Base-by-base conservation (phyloP, 106 monocot genomes). In the Dactylorhiza incarnata region DNA sequence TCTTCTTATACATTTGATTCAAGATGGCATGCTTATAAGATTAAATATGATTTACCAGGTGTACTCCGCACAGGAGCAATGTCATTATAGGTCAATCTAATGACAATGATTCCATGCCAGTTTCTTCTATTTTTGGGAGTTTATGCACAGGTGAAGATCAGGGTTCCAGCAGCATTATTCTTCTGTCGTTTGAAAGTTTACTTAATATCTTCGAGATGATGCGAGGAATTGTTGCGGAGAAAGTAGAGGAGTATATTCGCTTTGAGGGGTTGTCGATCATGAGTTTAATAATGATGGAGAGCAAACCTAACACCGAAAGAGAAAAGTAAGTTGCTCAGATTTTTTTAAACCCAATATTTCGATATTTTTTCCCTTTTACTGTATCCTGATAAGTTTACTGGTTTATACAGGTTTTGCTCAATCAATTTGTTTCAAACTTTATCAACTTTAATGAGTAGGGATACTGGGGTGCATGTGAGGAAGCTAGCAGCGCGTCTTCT, bases 21-120 rank as follows among this genome's bases (percentile, higher is more conserved):
- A 75, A 26, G 45, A 78, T 73, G 53, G 24, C 79, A 74, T 78
- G 83, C 93, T 84, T 90, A 88, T 88, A 75, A 76, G 84, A 78
- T 82, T 81, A 74, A 81, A 86, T 90, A 77, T 88, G 88, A 88
- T 91, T 86, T 83, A 83, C 79, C 77, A 86, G 88, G 91, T 86
- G 83, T 88, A 78, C 81, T 84, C 75, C 81, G 74, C 75, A 82
- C 91, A 91, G 91, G 91, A 84, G 81, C 17, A 87, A 88, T 81
- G 75, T 91, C 70, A 19, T 80, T 45, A 17, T 80, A 26, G 80
- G 78, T 62, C 83, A 78, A 58, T 82, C 75, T 72, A 51, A 45
- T 48, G 49, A 62, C n/a, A 54, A 79, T 37, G 37, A 37, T 37
- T 37, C 37, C 0, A 0, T 63, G 73, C 43, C 48, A 68, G 65